Percentiles rank a stretch among this genome's conserved stretches.
Evolutionary conservation across 2,329 filamentous ascomycete species (phyloP).

Genomic region (Beauveria sp.): DNA sequence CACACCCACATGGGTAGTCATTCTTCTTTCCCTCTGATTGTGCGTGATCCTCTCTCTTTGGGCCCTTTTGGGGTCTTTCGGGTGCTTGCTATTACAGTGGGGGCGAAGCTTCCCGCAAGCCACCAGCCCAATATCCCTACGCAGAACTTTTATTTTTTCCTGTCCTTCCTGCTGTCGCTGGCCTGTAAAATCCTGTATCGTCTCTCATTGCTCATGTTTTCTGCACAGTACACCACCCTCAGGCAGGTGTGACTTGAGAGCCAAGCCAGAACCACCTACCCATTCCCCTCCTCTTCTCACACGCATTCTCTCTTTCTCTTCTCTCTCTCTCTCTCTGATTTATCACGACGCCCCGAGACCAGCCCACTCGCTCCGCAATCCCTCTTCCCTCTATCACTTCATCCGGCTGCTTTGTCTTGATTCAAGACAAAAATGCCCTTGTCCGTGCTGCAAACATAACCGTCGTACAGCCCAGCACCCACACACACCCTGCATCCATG

Average conservation of each 20-base stretch:
- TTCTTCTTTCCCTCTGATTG: not conserved
- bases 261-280: too few relatives aligned
- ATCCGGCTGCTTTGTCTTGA: not conserved
- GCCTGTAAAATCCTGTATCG: not conserved
- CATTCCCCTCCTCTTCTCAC: not conserved
- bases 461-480: not conserved
- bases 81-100: not conserved
- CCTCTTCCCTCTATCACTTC: not conserved
- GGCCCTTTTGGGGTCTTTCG: not conserved
- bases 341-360: not conserved
- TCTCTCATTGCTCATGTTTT: not conserved
- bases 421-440: not conserved
- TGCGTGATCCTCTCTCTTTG: not conserved
- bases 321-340: not conserved
- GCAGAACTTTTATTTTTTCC: not conserved
- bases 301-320: not conserved
- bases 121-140: not conserved
- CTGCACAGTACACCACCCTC: too few relatives aligned
- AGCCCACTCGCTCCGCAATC: not conserved
- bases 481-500: not conserved
- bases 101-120: conserved; percentile 11
- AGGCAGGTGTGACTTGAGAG: too few relatives aligned
- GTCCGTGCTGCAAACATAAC: not conserved
- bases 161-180: not conserved
- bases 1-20: too few relatives aligned